These are phyloP conservation scores for Chaetomium fimeti DNA, from an alignment of 495 filamentous ascomycete species.

Conservation along the genomic window DNA sequence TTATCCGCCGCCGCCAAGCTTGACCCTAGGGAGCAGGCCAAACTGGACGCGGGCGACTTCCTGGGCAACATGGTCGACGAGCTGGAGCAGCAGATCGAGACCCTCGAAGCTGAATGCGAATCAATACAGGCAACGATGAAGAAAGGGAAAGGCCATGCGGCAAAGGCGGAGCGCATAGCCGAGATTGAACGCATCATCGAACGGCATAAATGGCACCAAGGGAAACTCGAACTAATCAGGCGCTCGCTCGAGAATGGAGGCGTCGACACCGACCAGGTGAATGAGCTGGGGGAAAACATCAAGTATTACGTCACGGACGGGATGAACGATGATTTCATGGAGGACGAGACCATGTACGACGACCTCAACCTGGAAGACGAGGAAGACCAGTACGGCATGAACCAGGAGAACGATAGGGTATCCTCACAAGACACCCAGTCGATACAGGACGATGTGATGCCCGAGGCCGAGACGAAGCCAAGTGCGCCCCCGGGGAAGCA, in stretches of 20 bases:
- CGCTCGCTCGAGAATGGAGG: conserved; percentile 90
- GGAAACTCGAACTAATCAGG: conserved; percentile 85
- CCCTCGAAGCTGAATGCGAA: conserved; percentile 87
- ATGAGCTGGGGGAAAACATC: conserved; percentile 85
- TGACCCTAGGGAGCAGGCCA: conserved; percentile 93
- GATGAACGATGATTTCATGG: conserved; percentile 80
- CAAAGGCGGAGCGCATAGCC: conserved; percentile 81
- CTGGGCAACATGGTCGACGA: conserved; percentile 85
- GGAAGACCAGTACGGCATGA: conserved; percentile 79
- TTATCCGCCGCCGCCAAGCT: conserved; percentile 84
- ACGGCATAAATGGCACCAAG: conserved; percentile 93
- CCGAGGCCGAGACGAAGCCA: conserved; percentile 59
- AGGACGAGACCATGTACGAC: conserved; percentile 91
- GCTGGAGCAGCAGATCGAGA: conserved; percentile 87
- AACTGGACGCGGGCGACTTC: conserved; percentile 81
- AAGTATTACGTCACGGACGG: conserved; percentile 92
- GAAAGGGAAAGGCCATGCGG: conserved; percentile 82
- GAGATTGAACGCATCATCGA: conserved; percentile 82
- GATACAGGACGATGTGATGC: conserved; percentile 72
- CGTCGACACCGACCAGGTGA: conserved; percentile 80
- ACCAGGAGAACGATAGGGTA: conserved; percentile 74
- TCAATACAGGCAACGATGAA: conserved; percentile 82
- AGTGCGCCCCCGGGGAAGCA: conserved; percentile 50
- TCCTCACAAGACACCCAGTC: conserved; percentile 96
- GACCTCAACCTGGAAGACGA: conserved; percentile 90